Percentiles rank a stretch among this genome's conserved stretches.
Evolutionary conservation across 352 stramenopile species (phyloP).

Genomic region (Phytophthora foliorum): DNA sequence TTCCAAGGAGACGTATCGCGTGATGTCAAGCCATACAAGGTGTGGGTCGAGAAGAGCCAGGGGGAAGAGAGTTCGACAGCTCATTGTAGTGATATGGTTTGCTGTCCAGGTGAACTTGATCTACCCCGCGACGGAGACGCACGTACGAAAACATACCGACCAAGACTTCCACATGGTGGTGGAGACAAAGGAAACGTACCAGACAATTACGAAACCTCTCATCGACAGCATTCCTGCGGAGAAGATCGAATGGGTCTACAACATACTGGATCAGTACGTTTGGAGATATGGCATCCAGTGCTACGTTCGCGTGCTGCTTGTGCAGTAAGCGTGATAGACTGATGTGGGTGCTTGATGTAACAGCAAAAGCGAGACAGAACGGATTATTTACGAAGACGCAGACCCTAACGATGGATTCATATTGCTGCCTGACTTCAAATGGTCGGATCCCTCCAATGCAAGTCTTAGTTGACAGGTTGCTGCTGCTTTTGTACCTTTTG

Average conservation of each 20-base stretch:
- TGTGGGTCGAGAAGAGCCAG: conserved; percentile 17
- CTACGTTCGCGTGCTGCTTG: no score
- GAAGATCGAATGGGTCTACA: conserved; percentile 91
- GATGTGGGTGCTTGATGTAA: conserved; percentile 2
- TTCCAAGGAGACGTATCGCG: conserved; percentile 76
- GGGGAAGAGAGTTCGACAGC: no score
- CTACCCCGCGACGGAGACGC: conserved; percentile 78
- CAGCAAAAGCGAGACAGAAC: conserved; percentile 84
- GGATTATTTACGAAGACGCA: conserved; percentile 82
- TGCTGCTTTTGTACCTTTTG: not conserved
- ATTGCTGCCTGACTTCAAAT: conserved; percentile 88
- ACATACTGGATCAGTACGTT: conserved; percentile 89
- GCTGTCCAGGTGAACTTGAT: conserved; percentile 78
- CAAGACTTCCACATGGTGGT: conserved; percentile 86
- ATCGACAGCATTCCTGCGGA: conserved; percentile 81
- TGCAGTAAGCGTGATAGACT: conserved; percentile 6
- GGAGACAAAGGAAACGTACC: conserved; percentile 85
- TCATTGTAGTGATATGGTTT: not conserved
- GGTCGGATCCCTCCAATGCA: conserved; percentile 71
- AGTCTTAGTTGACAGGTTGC: not conserved
- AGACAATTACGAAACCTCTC: conserved; percentile 73
- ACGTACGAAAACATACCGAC: conserved; percentile 88
- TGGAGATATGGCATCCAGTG: not conserved
- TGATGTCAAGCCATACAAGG: conserved; percentile 79
- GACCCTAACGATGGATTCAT: conserved; percentile 77